Percentiles rank a stretch among this genome's conserved stretches.
Conservation (phyloP, 257 asterid genomes). For the Echites panduratus region DNA sequence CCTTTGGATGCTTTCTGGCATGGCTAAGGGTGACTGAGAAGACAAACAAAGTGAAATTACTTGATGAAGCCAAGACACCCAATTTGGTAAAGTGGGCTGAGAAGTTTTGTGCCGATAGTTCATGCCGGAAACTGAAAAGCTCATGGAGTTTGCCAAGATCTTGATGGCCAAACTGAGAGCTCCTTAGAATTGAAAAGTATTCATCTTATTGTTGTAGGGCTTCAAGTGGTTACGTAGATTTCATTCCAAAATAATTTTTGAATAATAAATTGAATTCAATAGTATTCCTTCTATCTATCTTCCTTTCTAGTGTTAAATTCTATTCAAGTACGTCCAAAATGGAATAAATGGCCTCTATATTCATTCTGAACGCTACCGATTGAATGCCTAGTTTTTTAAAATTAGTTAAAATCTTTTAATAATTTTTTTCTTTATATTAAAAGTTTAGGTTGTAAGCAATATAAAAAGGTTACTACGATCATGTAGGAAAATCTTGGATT, state of each 20-base stretch:
- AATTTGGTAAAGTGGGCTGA: conserved; percentile 46
- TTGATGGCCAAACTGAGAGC: conserved; percentile 12
- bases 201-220: background rate
- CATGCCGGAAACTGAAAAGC: conserved; percentile 44
- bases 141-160: conserved; percentile 31
- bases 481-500: too few species aligned
- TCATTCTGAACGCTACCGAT: too few species aligned
- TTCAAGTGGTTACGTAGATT: background rate
- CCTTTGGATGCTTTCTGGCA: conserved; percentile 47
- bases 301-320: too few species aligned
- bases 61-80: conserved; percentile 44
- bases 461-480: too few species aligned
- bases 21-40: conserved; percentile 40
- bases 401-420: too few species aligned
- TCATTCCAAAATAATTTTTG: background rate
- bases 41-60: conserved; percentile 19
- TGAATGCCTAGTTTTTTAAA: too few species aligned
- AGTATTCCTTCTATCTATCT: too few species aligned
- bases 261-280: too few species aligned
- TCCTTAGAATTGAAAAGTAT: conserved; percentile 1
- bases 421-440: too few species aligned
- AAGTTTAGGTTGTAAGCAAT: too few species aligned
- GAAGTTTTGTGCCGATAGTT: conserved; percentile 25
- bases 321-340: too few species aligned
- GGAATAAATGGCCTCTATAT: too few species aligned